Conservation (phyloP, 1,284 basidiomycete species). For the Apiotrichum laibachii region DNA sequence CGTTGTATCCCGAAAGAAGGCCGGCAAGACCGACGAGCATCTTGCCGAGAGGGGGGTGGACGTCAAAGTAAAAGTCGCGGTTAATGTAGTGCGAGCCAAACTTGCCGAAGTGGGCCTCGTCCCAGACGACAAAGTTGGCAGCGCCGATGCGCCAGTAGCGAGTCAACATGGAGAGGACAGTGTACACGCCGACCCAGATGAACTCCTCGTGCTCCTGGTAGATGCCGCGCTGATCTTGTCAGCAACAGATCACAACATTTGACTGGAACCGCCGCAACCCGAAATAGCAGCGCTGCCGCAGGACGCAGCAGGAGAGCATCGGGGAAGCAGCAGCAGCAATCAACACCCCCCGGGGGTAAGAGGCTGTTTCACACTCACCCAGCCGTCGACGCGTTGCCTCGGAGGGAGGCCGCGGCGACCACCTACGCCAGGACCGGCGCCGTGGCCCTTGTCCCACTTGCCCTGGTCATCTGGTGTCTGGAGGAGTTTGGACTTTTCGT, state of each 20-base stretch:
- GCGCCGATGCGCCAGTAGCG: slow-evolving; percentile 93
- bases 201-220: slow-evolving; percentile 77
- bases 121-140: slow-evolving; percentile 87
- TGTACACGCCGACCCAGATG: slow-evolving; percentile 80
- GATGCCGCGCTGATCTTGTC: slow-evolving; percentile 63
- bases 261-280: not conserved
- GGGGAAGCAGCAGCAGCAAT: not conserved
- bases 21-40: slow-evolving; percentile 97
- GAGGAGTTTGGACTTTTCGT: slow-evolving; percentile 29
- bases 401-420: slow-evolving; percentile 44
- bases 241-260: not conserved
- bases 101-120: slow-evolving; percentile 98
- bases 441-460: slow-evolving; percentile 48
- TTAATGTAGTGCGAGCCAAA: slow-evolving; percentile 88
- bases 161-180: slow-evolving; percentile 87
- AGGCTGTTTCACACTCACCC: slow-evolving; percentile 30
- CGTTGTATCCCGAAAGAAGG: slow-evolving; percentile 85
- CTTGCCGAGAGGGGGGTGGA: slow-evolving; percentile 97
- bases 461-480: slow-evolving; percentile 37
- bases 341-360: too few relatives aligned
- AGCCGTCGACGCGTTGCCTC: slow-evolving; percentile 39
- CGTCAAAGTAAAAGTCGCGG: slow-evolving; percentile 58
- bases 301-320: not conserved
- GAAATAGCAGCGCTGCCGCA: not conserved
- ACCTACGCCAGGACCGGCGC: slow-evolving; percentile 42